Evolutionary conservation across 164 flowering plant species (phyloP), one percentile per base, ranked within the genome.

Genomic region (Nelumbo lutea): DNA sequence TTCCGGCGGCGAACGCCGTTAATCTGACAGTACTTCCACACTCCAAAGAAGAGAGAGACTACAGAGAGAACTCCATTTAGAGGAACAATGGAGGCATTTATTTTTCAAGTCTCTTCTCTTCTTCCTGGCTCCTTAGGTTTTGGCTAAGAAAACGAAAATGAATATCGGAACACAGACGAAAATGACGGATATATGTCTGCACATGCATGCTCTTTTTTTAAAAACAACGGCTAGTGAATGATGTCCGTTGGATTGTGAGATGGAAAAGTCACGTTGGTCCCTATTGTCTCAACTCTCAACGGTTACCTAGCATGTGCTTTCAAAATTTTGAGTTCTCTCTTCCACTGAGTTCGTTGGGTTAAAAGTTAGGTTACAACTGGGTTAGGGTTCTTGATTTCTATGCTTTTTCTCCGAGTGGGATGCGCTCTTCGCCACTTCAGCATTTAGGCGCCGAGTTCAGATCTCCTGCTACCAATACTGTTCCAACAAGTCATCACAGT

Each of bases 161-260:
- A 76, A 76, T 52, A 78, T 73, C 53, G 77, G 67, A 74, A 61
- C 52, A 44, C 43, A 55, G 76, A 63, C 80, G 81, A 46, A 75
- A 79, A 82, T 78, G 71, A 70, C 80, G 90, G 85, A 72, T 72
- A 67, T 74, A 67, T 86, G 87, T 88, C 87, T 70, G 83, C 77
- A 68, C 68, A 75, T 69, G 68, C 50, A 10, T 56, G 39, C 4
- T 65, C 38, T 6, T 45, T 55, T 73, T 72, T 88, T 83, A 77
- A 76, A 83, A 78, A 71, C 62, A 91, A 91, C 97, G 97, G 97
- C 95, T 89, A 89, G 84, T 86, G 10, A 79, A 77, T 73, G 6
- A 0, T 4, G 65, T 77, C 91, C 94, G 94, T 85, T 42, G 42
- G 85, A 81, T 84, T 73, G 13, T 42, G 13, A 0, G 77, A 72